Evolutionary conservation across 306 rosid genomes (phyloP).

Genomic region (Quercus suber): DNA sequence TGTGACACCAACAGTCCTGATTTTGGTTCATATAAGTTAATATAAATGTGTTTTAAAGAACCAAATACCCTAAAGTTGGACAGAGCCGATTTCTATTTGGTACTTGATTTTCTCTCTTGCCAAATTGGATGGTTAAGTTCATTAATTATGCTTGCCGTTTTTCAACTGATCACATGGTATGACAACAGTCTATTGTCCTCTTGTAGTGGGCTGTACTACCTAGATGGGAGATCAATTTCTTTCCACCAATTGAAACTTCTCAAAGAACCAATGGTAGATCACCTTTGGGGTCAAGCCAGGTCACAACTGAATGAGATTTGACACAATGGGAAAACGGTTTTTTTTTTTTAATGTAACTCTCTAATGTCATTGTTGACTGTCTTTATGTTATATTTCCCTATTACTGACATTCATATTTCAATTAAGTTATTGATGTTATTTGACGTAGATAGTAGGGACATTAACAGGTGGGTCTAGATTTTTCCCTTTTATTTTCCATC

Average conservation of each 20-base stretch:
- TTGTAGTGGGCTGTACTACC: background rate
- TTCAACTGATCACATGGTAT: background rate
- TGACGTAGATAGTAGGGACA: background rate
- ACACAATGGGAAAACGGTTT: background rate
- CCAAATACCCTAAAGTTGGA: no score
- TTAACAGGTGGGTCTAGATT: slow-evolving; percentile 24
- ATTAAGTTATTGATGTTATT: no score
- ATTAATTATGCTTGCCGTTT: background rate
- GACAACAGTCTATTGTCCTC: background rate
- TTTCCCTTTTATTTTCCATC: slow-evolving; percentile 12
- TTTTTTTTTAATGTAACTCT: background rate
- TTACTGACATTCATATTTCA: background rate
- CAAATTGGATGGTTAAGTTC: background rate
- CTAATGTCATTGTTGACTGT: no score
- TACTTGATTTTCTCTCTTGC: background rate
- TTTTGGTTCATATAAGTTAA: background rate
- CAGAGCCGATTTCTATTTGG: no score
- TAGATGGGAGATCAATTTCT: background rate
- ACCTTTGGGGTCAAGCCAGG: background rate
- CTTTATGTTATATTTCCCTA: background rate
- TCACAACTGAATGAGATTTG: background rate
- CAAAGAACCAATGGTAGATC: background rate
- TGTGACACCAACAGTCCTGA: background rate
- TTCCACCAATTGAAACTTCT: background rate
- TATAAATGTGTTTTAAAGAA: no score